phyloP scores from a whole-genome alignment of 306 rosid species.

The Citrullus amarus region DNA sequence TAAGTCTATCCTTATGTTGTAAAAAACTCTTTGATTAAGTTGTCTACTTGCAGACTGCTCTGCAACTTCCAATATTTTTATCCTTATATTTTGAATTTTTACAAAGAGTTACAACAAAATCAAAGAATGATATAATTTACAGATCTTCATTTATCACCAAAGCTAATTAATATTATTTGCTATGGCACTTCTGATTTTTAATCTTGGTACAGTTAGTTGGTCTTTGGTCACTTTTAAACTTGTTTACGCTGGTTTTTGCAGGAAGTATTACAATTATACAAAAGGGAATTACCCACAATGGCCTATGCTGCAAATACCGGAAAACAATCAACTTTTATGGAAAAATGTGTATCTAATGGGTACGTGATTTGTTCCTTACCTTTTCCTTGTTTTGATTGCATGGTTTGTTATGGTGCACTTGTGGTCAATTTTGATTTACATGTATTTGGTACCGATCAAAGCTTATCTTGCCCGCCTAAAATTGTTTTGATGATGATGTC shows the following conservation, averaged over 20 bases:
- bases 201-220: neutral
- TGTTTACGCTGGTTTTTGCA: conserved; percentile 16
- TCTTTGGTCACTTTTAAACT: neutral
- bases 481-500: neutral
- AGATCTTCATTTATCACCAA: neutral
- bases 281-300: conserved; percentile 75
- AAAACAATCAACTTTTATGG: conserved; percentile 65
- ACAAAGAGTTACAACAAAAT: neutral
- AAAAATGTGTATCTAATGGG: conserved; percentile 84
- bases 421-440: neutral
- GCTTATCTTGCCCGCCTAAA: neutral
- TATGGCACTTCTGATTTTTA: neutral
- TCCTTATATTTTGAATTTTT: neutral
- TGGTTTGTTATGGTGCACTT: neutral
- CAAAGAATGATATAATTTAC: neutral
- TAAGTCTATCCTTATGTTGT: neutral
- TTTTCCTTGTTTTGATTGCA: neutral
- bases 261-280: conserved; percentile 63
- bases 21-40: neutral
- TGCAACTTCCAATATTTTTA: neutral
- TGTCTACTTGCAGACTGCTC: neutral
- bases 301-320: conserved; percentile 88
- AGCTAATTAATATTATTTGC: neutral
- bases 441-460: neutral
- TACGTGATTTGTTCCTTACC: conserved; percentile 14